A percentile compares a stretch with the other conserved stretches of the same genome.
Conservation (phyloP, 371 early-diverging fungal species). For the Lichtheimia corymbifera region DNA sequence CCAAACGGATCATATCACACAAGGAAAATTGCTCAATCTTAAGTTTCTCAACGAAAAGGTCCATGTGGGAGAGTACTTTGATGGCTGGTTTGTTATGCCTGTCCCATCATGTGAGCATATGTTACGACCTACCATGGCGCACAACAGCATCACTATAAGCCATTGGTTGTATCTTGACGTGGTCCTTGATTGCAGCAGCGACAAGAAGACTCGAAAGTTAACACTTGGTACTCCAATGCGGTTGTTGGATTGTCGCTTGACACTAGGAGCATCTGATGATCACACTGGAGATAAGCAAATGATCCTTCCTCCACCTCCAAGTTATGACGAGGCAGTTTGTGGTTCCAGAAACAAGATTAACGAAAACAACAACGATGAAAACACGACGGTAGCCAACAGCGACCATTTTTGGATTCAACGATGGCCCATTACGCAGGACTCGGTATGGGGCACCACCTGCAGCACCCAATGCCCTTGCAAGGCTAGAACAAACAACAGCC, state of each 20-base stretch:
- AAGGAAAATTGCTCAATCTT: constrained; percentile 25
- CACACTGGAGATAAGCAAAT: constrained; percentile 61
- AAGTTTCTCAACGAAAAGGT: constrained; percentile 33
- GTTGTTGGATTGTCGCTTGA: constrained; percentile 40
- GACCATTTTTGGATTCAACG: constrained; percentile 37
- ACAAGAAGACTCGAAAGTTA: constrained; percentile 24
- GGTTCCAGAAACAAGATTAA: too few relatives aligned
- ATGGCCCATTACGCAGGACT: constrained; percentile 28
- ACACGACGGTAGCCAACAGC: not conserved
- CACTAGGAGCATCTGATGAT: constrained; percentile 18
- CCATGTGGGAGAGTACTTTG: constrained; percentile 36
- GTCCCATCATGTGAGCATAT: constrained; percentile 33
- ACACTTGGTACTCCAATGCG: constrained; percentile 30
- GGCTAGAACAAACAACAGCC: too few relatives aligned
- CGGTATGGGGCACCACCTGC: constrained; percentile 28
- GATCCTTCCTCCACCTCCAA: constrained; percentile 81
- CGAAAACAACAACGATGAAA: not conserved
- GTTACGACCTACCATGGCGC: constrained; percentile 32
- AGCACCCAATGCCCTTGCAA: too few relatives aligned
- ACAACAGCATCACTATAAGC: constrained; percentile 25
- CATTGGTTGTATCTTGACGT: constrained; percentile 38
- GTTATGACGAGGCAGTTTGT: constrained; percentile 29
- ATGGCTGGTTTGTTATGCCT: constrained; percentile 41
- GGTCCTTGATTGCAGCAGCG: constrained; percentile 16
- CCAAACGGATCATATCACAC: not conserved